These are phyloP conservation scores for Hemisphaericaspora xylanilytica DNA, from an alignment of 1,139 yeast genomes.

Conservation along the genomic window DNA sequence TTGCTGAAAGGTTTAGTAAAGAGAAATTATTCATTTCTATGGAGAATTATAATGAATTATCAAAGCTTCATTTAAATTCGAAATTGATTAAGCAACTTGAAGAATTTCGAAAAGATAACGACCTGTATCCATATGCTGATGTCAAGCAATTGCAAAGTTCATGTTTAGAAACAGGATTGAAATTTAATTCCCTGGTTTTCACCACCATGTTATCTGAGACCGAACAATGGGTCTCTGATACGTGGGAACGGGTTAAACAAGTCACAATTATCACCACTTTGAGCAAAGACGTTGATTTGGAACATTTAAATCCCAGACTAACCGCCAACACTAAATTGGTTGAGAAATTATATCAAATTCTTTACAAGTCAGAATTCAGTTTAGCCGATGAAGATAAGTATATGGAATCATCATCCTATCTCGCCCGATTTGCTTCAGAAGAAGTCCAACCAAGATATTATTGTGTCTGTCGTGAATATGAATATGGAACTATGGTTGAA, in stretches of 20 bases:
- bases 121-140: constrained; percentile 21
- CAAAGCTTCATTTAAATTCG: constrained; percentile 26
- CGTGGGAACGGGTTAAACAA: constrained; percentile 32
- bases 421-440: constrained; percentile 16
- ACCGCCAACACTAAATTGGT: constrained; percentile 22
- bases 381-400: constrained; percentile 42
- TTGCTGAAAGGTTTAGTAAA: constrained; percentile 25
- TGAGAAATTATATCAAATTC: constrained; percentile 28
- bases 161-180: constrained; percentile 26
- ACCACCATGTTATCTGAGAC: constrained; percentile 23
- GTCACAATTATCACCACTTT: constrained; percentile 28
- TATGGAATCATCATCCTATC: constrained; percentile 27
- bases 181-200: constrained; percentile 20
- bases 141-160: constrained; percentile 24
- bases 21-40: constrained; percentile 28
- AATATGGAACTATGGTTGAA: constrained; percentile 72
- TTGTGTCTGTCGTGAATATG: constrained; percentile 70
- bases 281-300: constrained; percentile 17
- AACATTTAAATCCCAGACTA: constrained; percentile 19
- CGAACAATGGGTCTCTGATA: constrained; percentile 42
- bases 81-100: constrained; percentile 23
- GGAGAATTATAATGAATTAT: constrained; percentile 26
- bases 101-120: constrained; percentile 12
- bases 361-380: constrained; percentile 33
- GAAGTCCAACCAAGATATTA: constrained; percentile 32